Base-by-base conservation (phyloP, 2,329 filamentous ascomycete species). In the Coniochaeta prunicola region DNA sequence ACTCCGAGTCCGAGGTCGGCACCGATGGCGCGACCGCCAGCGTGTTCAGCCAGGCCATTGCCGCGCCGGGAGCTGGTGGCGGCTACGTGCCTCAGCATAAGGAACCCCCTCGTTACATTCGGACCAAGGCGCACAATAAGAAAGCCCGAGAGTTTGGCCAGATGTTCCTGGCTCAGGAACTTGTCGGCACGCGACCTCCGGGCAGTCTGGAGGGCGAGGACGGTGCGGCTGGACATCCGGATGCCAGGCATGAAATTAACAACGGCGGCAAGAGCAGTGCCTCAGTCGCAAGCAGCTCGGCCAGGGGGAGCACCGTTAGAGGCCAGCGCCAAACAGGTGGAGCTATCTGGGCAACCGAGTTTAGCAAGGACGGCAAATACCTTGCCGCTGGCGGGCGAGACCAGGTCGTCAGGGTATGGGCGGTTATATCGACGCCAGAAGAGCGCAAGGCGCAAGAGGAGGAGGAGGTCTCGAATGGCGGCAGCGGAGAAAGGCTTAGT, bases 301-400 rank as follows among this genome's bases (percentile, higher is more conserved):
- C 67, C 13, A 67, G 68, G 4, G 64, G 69, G 4, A 64, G 65
- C 30, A 70, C 71, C 15, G 75, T 74, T 53, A 76, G 73, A 60
- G 76, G 73, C 62, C 70, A 76, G 34, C 63, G 74, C 3, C 72
- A 74, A 45, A 76, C 76, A 8, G 79, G 78, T 38, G 83, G 89
- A 61, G 92, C 94, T 0, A 87, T 96, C 34, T 99, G 94, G 94
- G 88, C 93, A 0, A 85, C 91, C 63, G 90, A 94, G 67, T 97
- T 97, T 68, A 97, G 93, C 68, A 88, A 88, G 61, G 93, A 97
- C 74, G 94, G 94, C 5, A 90, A 82, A 67, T 96, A 92, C 70
- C 78, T 99, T 19, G 94, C 94, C 6, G 91, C 91, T n/a, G 94
- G 90, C 12, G 94, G 94, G 4, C 90, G 93, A 64, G 94, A 97